Evolutionary conservation across 169 alveolate species (phyloP).

Genomic region (Plasmodium reichenowi): DNA sequence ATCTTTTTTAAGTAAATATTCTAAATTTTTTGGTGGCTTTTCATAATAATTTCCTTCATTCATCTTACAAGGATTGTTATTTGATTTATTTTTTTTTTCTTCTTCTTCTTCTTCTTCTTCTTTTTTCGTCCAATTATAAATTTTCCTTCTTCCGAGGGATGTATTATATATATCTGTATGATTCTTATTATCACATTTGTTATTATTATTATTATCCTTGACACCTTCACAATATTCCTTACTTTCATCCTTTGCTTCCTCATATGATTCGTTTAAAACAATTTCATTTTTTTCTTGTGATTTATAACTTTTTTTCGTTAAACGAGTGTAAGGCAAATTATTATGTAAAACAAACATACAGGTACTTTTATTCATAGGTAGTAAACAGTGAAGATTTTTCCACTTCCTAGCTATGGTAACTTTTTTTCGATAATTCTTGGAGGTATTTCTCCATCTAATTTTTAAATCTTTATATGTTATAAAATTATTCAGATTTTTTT

Average conservation of each 20-base stretch:
- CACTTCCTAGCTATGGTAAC: constrained; percentile 86
- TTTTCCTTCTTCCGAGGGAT: constrained; percentile 1
- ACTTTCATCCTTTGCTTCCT: background rate
- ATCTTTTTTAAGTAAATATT: constrained; percentile 51
- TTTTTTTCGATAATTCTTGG: constrained; percentile 81
- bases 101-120: constrained; percentile 12
- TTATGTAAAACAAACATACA: constrained; percentile 85
- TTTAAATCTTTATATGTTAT: constrained; percentile 86
- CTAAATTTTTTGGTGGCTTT: constrained; percentile 79
- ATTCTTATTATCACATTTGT: background rate
- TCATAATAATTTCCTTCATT: constrained; percentile 76
- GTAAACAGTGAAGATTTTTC: constrained; percentile 84
- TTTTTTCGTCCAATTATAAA: no score
- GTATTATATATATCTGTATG: background rate
- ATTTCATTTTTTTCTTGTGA: background rate
- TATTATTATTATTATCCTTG: background rate
- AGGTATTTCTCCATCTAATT: constrained; percentile 85
- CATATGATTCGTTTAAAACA: background rate
- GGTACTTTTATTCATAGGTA: constrained; percentile 81
- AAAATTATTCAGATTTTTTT: constrained; percentile 83
- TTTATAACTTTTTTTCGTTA: constrained; percentile 4
- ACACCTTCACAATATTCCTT: background rate
- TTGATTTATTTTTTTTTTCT: no score
- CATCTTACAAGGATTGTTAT: background rate
- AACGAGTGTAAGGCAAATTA: constrained; percentile 83